Evolutionary conservation across 2,329 filamentous ascomycete genomes (phyloP).

Genomic region (Mycosphaerelloides madeirae): DNA sequence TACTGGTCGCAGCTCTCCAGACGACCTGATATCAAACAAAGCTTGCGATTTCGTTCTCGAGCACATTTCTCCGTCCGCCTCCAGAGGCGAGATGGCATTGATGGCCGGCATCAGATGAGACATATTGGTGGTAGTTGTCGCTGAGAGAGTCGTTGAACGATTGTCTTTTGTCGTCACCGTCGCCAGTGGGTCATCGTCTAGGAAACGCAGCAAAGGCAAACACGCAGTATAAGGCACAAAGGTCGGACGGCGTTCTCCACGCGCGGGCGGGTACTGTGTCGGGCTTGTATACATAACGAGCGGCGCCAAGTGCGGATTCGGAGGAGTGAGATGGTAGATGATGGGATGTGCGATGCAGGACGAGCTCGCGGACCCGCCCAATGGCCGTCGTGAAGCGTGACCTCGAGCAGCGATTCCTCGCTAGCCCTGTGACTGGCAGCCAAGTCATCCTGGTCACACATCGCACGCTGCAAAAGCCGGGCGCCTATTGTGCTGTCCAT

Average conservation of each 20-base stretch:
- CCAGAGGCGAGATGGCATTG: conserved; percentile 41
- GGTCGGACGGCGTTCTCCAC: conserved; percentile 36
- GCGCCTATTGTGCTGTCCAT: conserved; percentile 14
- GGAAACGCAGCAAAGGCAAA: conserved; percentile 8
- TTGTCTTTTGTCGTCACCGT: conserved; percentile 11
- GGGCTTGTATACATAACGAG: conserved; percentile 39
- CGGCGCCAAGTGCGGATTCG: conserved; percentile 24
- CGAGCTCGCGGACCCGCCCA: conserved; percentile 8
- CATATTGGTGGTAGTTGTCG: too few relatives aligned
- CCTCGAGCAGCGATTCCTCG: conserved; percentile 7
- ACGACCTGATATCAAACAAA: too few relatives aligned
- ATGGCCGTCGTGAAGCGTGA: conserved; percentile 9
- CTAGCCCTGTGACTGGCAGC: conserved; percentile 13
- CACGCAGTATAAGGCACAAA: conserved; percentile 29
- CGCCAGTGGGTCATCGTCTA: conserved; percentile 20
- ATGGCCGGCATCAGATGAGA: conserved; percentile 39
- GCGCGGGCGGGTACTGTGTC: conserved; percentile 38
- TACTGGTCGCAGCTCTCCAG: conserved; percentile 29
- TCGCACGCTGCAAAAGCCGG: conserved; percentile 5
- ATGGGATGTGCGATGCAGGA: conserved; percentile 11
- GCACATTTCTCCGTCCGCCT: conserved; percentile 46
- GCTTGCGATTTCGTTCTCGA: conserved; percentile 47
- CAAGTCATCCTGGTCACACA: conserved; percentile 19
- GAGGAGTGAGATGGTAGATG: conserved; percentile 4
- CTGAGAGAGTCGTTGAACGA: conserved; percentile 4